Evolutionary conservation across 176 grass and related monocot species (phyloP).

Genomic region (Oryza longistaminata): DNA sequence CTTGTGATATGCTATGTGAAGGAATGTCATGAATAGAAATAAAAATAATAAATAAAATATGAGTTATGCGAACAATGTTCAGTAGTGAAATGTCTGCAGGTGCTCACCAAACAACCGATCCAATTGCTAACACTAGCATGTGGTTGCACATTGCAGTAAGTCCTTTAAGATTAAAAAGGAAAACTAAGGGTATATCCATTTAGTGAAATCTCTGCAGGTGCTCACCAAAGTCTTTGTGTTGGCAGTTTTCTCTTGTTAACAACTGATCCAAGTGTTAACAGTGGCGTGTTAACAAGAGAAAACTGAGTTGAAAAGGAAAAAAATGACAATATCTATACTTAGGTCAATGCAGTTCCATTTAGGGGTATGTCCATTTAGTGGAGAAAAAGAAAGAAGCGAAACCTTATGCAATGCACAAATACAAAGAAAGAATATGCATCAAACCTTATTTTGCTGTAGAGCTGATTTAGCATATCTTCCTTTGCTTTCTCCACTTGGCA

Average conservation of each 20-base stretch:
- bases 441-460: constrained; percentile 78
- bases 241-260: no score
- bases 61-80: background rate
- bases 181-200: no score
- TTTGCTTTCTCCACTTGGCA: constrained; percentile 93
- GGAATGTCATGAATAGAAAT: background rate
- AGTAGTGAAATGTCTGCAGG: background rate
- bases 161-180: background rate
- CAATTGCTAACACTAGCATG: background rate
- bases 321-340: background rate
- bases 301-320: background rate
- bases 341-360: no score
- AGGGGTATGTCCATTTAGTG: background rate
- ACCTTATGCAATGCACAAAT: background rate
- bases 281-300: no score
- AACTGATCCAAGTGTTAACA: no score
- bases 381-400: background rate
- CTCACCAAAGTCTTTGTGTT: no score
- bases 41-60: background rate
- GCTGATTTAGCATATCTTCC: constrained; percentile 84
- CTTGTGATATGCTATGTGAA: background rate
- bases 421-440: constrained; percentile 29
- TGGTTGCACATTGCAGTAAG: background rate
- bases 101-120: background rate
- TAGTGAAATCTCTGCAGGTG: no score